Base-by-base conservation (phyloP, 2,329 filamentous ascomycete species). In the Plectosphaerella sp. region DNA sequence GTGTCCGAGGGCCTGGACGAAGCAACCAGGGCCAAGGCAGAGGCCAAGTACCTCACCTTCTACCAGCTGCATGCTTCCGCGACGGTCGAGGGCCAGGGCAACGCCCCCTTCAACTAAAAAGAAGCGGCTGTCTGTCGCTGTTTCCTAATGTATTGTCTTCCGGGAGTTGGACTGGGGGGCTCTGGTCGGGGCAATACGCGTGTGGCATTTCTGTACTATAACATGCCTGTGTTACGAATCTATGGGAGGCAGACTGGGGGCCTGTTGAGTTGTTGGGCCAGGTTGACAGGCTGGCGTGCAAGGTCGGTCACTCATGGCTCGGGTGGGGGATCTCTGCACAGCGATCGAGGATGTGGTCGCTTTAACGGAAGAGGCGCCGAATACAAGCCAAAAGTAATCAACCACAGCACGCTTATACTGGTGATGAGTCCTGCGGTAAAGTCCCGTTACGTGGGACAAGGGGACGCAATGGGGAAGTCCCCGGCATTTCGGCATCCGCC, bases 11-110 rank as follows among this genome's bases (percentile, higher is more conserved):
- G 78, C 49, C 63, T 84, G 47, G 81, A 84, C 56, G 78, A 79
- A 20, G 68, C 68, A 0, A 77, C 74, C 37, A 71, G 70, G 54
- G 65, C 65, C 24, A 79, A 76, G 63, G 80, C 80, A 4, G 79
- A 83, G 60, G 67, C 73, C 50, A 64, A 68, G 48, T 79, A 77
- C 61, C 67, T 72, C 51, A 76, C 67, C 54, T 84, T 77, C 59
- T 84, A 79, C 58, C 73, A 83, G 59, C 71, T 76, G 28, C 74
- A 79, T 49, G 62, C 59, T 37, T 78, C 80, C 46, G 69, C 74
- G 2, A 71, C 75, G 47, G 58, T 71, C 11, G 72, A 72, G 43
- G 73, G 74, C 0, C 74, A 75, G 56, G 80, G 79, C 4, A 73
- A 72, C 3, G 78, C 76, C 7, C 67, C 72, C 46, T 84, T 83